Conservation (phyloP, 768 basidiomycete species). For the Xerocomus brunneocitrinus region DNA sequence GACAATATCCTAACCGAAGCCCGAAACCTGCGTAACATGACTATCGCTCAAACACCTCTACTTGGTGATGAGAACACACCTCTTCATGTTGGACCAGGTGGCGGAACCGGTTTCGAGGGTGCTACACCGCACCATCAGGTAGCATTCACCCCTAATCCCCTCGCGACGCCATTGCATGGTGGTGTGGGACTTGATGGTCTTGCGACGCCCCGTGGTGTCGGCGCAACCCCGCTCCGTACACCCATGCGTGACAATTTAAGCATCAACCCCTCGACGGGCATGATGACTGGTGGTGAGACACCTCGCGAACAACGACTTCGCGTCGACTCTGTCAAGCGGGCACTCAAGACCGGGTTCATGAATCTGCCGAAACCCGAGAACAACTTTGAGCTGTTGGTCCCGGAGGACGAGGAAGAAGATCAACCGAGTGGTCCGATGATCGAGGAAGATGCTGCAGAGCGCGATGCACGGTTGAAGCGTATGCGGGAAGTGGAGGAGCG, state of each 20-base stretch:
- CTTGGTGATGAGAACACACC: constrained; percentile 98
- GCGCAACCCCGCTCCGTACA: constrained; percentile 86
- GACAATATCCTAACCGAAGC: constrained; percentile 95
- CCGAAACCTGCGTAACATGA: constrained; percentile 92
- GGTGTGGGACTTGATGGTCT: constrained; percentile 43
- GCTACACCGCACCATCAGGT: constrained; percentile 92
- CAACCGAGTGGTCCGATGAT: constrained; percentile 16
- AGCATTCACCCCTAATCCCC: constrained; percentile 93
- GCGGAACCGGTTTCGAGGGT: constrained; percentile 89
- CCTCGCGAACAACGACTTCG: constrained; percentile 73
- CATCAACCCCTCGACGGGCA: constrained; percentile 73
- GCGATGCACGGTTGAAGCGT: constrained; percentile 70
- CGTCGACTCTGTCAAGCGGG: constrained; percentile 60
- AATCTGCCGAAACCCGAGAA: constrained; percentile 90
- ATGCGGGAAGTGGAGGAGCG: constrained; percentile 72
- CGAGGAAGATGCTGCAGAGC: constrained; percentile 90
- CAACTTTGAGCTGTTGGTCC: constrained; percentile 92
- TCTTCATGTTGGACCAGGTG: constrained; percentile 64
- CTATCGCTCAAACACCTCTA: constrained; percentile 85
- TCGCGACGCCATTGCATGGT: constrained; percentile 74
- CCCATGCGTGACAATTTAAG: constrained; percentile 88
- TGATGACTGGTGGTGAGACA: constrained; percentile 54
- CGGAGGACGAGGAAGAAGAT: constrained; percentile 74
- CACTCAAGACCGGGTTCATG: constrained; percentile 77
- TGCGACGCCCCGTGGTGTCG: constrained; percentile 51